phyloP scores from a whole-genome alignment of 352 stramenopile species.

The Phytophthora brassicae region DNA sequence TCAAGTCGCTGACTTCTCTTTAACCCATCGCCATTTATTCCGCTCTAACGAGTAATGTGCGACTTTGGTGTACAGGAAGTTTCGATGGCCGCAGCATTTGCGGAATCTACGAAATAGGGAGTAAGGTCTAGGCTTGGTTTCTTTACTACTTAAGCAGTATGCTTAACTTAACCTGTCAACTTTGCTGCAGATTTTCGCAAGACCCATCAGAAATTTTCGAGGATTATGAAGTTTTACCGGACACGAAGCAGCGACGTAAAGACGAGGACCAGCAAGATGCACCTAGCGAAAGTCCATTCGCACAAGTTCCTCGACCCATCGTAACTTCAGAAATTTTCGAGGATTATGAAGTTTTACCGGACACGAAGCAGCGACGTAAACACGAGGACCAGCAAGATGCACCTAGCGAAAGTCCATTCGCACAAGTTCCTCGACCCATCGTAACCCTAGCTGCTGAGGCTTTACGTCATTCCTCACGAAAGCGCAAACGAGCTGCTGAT shows the following conservation, averaged over 20 bases:
- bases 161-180: conserved; percentile 3
- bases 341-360: conserved; percentile 43
- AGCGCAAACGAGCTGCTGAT: conserved; percentile 37
- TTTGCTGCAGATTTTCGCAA: conserved; percentile 46
- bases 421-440: conserved; percentile 41
- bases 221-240: conserved; percentile 43
- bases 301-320: conserved; percentile 41
- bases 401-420: conserved; percentile 35
- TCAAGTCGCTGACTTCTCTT: neutral
- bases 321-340: conserved; percentile 37
- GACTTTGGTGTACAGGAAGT: conserved; percentile 47
- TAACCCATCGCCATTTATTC: neutral
- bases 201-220: conserved; percentile 47
- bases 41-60: neutral
- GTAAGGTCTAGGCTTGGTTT: conserved; percentile 36
- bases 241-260: neutral
- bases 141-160: neutral
- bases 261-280: neutral
- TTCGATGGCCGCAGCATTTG: conserved; percentile 70
- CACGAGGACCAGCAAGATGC: neutral
- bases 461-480: conserved; percentile 29
- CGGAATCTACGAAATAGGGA: conserved; percentile 59
- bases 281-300: conserved; percentile 35
- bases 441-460: conserved; percentile 37
- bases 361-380: neutral